A percentile compares a stretch with the other conserved stretches of the same genome.
These are phyloP conservation scores for Pseudopyrenochaeta lycopersici DNA, from an alignment of 2,329 filamentous ascomycete genomes.

Conservation along the genomic window DNA sequence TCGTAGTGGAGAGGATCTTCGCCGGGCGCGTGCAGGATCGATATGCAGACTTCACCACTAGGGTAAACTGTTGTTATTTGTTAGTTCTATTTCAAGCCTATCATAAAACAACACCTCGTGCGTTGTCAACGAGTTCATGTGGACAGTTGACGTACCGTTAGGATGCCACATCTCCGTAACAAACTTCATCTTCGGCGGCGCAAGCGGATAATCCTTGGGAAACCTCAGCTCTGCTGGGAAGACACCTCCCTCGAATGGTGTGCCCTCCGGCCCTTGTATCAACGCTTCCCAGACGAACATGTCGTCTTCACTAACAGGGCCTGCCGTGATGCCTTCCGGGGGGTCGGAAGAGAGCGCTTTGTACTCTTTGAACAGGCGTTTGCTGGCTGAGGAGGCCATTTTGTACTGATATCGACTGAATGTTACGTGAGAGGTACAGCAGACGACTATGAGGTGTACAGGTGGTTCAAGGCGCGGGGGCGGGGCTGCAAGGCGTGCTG, in stretches of 20 bases:
- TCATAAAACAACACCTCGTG: not conserved
- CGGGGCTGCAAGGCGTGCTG: too few species aligned
- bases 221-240: conserved; percentile 88
- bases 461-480: too few species aligned
- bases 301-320: conserved; percentile 92
- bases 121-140: not conserved
- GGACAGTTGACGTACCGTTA: conserved; percentile 68
- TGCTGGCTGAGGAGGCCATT: conserved; percentile 67
- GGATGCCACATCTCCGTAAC: conserved; percentile 89
- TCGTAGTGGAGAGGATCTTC: conserved; percentile 97
- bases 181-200: conserved; percentile 90
- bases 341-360: conserved; percentile 91
- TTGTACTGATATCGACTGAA: conserved; percentile 2
- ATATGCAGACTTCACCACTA: conserved; percentile 91
- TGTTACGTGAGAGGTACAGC: not conserved
- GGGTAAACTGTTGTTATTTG: conserved; percentile 70
- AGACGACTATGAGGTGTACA: not conserved
- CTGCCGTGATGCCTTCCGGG: conserved; percentile 96
- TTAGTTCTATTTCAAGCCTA: too few species aligned
- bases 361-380: conserved; percentile 95
- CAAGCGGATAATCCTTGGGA: conserved; percentile 83
- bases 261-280: conserved; percentile 94
- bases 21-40: conserved; percentile 92
- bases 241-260: conserved; percentile 94
- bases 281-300: conserved; percentile 96